phyloP scores from a whole-genome alignment of 306 rosid species.

The Echinosophora koreensis region DNA sequence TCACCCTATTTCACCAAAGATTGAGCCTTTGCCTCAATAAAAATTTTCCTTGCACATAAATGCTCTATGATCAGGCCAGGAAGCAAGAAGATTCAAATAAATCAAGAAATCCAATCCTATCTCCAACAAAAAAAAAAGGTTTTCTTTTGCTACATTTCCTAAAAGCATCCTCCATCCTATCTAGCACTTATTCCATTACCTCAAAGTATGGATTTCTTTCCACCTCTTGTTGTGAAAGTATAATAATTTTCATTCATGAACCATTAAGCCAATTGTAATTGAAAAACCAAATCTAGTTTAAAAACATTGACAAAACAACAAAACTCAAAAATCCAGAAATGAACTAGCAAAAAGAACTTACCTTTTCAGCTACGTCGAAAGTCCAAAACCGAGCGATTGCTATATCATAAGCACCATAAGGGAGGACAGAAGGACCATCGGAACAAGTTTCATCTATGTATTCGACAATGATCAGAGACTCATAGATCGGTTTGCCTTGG shows the following conservation, averaged over 20 bases:
- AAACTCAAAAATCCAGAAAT: background rate
- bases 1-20: conserved; percentile 65
- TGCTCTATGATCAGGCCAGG: conserved; percentile 60
- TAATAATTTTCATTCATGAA: conserved; percentile 46
- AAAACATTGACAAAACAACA: background rate
- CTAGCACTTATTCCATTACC: conserved; percentile 49
- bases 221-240: conserved; percentile 48
- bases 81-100: conserved; percentile 61
- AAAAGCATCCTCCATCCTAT: conserved; percentile 59
- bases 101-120: conserved; percentile 66
- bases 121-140: conserved; percentile 67
- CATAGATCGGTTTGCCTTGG: conserved; percentile 57
- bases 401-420: conserved; percentile 62
- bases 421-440: conserved; percentile 56
- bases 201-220: conserved; percentile 57
- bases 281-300: background rate
- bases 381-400: conserved; percentile 70
- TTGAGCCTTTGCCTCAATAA: conserved; percentile 58
- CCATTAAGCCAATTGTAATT: conserved; percentile 46
- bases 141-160: conserved; percentile 60
- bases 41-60: conserved; percentile 47
- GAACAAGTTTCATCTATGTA: conserved; percentile 69
- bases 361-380: conserved; percentile 62
- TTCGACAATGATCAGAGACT: conserved; percentile 65
- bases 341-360: conserved; percentile 26